A percentile compares a stretch with the other conserved stretches of the same genome.
These are phyloP conservation scores for Amanita rimosa DNA, from an alignment of 768 basidiomycete genomes.

Conservation along the genomic window DNA sequence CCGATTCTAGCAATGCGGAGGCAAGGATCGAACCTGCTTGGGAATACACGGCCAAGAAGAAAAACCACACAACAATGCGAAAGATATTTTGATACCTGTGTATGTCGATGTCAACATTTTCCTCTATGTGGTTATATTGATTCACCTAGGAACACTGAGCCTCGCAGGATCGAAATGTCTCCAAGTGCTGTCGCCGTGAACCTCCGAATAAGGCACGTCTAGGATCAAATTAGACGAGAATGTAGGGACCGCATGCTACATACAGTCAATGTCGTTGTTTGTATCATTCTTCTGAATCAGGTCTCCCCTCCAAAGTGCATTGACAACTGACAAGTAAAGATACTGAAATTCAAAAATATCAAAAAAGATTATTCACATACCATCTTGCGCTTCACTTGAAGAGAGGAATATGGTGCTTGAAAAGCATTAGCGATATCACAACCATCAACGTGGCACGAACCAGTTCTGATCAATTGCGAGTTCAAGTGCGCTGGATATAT, in stretches of 20 bases:
- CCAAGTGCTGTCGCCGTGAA: slow-evolving; percentile 45
- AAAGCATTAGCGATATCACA: background rate
- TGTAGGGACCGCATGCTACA: slow-evolving; percentile 11
- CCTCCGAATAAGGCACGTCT: slow-evolving; percentile 64
- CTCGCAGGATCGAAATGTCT: slow-evolving; percentile 67
- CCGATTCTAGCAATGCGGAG: background rate
- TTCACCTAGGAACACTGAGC: slow-evolving; percentile 67
- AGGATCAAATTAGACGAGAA: background rate
- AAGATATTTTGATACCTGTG: slow-evolving; percentile 77
- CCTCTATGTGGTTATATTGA: background rate
- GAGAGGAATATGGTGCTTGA: slow-evolving; percentile 73
- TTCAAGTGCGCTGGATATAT: slow-evolving; percentile 70
- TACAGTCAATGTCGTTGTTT: slow-evolving; percentile 71
- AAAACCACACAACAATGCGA: slow-evolving; percentile 65
- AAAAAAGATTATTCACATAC: slow-evolving; percentile 27
- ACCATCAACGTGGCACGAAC: slow-evolving; percentile 23
- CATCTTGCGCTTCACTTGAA: slow-evolving; percentile 75
- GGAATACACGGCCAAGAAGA: slow-evolving; percentile 72
- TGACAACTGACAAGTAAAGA: slow-evolving; percentile 46
- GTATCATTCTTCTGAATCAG: slow-evolving; percentile 71
- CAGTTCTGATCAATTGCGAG: slow-evolving; percentile 89
- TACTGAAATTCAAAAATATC: background rate
- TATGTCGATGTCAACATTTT: slow-evolving; percentile 3
- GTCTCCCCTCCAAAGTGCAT: slow-evolving; percentile 73
- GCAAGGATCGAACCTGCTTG: slow-evolving; percentile 51